phyloP scores from a whole-genome alignment of 179 eudicot species.

The Drosera spatulata region DNA sequence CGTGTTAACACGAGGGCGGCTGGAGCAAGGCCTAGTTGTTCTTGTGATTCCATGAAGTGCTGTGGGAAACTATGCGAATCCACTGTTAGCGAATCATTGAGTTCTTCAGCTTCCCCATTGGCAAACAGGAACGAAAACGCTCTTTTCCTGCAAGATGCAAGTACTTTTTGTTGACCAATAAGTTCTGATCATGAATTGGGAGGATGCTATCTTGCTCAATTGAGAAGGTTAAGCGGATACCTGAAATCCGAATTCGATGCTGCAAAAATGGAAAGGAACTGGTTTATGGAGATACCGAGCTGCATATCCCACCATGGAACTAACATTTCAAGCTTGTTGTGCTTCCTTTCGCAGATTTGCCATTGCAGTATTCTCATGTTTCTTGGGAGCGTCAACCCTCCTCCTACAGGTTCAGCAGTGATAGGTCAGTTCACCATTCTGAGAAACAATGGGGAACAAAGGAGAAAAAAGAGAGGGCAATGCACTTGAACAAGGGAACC shows the following conservation, averaged over 20 bases:
- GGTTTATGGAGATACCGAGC: conserved; percentile 81
- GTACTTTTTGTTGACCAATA: too few species aligned
- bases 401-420: conserved; percentile 43
- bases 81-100: conserved; percentile 65
- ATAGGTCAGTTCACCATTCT: not conserved
- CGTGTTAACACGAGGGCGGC: conserved; percentile 63
- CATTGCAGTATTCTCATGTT: conserved; percentile 81
- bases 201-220: not conserved
- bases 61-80: conserved; percentile 76
- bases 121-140: conserved; percentile 72
- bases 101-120: conserved; percentile 70
- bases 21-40: conserved; percentile 66
- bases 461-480: not conserved
- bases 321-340: conserved; percentile 62
- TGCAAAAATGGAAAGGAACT: conserved; percentile 84
- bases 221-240: conserved; percentile 11
- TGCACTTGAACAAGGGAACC: conserved; percentile 96
- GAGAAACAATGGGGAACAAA: not conserved
- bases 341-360: conserved; percentile 87
- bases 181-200: not conserved
- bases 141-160: conserved; percentile 15
- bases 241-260: conserved; percentile 88
- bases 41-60: conserved; percentile 54
- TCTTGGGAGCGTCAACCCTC: conserved; percentile 87
- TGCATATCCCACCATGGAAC: conserved; percentile 99